These are phyloP conservation scores for Diaporthe sp. DNA, from an alignment of 2,329 filamentous ascomycete genomes.

Conservation along the genomic window DNA sequence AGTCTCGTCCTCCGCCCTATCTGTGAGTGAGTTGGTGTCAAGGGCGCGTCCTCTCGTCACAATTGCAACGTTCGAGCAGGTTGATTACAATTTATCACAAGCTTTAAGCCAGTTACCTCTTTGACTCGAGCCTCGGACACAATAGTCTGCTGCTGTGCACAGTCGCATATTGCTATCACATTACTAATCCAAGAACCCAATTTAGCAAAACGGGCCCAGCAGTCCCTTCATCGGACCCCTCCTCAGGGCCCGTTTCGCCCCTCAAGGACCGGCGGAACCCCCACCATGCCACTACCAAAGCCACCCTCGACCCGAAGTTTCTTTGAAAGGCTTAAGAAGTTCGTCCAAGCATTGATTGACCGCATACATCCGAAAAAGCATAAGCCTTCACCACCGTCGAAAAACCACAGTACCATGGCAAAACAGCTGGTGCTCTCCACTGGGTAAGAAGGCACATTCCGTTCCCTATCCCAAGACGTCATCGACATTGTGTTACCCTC, in stretches of 20 bases:
- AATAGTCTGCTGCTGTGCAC: conserved; percentile 1
- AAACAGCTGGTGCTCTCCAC: conserved; percentile 35
- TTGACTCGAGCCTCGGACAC: background rate
- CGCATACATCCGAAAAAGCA: conserved; percentile 27
- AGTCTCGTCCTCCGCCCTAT: background rate
- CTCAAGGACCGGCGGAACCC: background rate
- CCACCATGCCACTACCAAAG: conserved; percentile 30
- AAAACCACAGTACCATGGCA: conserved; percentile 30
- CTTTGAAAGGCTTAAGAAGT: conserved; percentile 24
- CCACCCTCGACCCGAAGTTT: conserved; percentile 28
- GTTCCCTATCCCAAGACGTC: background rate
- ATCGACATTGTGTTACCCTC: conserved; percentile 21
- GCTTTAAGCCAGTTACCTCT: background rate
- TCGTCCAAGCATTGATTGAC: conserved; percentile 29
- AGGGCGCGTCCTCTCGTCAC: background rate
- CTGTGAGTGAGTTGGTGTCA: background rate
- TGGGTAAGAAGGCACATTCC: conserved; percentile 9
- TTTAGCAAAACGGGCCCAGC: conserved; percentile 11
- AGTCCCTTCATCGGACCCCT: conserved; percentile 12
- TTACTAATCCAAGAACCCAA: conserved; percentile 16
- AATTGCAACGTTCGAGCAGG: background rate
- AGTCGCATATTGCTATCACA: background rate
- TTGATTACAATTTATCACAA: conserved; percentile 12
- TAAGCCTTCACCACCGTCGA: conserved; percentile 16
- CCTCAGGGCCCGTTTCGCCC: background rate